Evolutionary conservation across 1,139 yeast species (phyloP).

Genomic region (Pichia sp.): DNA sequence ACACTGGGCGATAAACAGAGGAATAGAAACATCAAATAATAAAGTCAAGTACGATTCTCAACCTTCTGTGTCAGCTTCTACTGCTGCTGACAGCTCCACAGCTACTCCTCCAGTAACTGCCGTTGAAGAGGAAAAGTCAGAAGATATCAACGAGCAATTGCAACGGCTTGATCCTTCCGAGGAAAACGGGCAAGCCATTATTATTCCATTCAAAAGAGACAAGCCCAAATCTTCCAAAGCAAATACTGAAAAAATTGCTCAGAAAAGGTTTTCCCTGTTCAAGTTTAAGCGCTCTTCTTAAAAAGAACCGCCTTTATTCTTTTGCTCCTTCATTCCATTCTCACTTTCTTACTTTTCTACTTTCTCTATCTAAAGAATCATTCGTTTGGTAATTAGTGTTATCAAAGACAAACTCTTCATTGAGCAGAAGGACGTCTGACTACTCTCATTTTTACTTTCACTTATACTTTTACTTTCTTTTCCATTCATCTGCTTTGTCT

Average conservation of each 20-base stretch:
- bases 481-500: background rate
- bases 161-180: background rate
- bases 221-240: background rate
- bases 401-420: background rate
- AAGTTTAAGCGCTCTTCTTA: constrained; percentile 7
- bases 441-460: background rate
- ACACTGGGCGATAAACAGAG: background rate
- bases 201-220: background rate
- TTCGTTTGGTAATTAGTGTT: background rate
- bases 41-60: background rate
- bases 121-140: background rate
- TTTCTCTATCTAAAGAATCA: background rate
- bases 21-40: background rate
- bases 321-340: background rate
- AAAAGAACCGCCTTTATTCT: background rate
- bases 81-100: background rate
- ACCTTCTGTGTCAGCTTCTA: background rate
- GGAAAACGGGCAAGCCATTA: background rate
- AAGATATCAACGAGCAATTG: background rate
- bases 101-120: background rate
- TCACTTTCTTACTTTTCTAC: background rate
- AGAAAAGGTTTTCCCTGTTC: constrained; percentile 11
- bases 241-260: background rate
- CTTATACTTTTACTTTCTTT: background rate
- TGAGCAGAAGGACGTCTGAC: background rate